A percentile compares a stretch with the other conserved stretches of the same genome.
phyloP scores from a whole-genome alignment of 2,329 filamentous ascomycete genomes.

The Verticillium longisporum region DNA sequence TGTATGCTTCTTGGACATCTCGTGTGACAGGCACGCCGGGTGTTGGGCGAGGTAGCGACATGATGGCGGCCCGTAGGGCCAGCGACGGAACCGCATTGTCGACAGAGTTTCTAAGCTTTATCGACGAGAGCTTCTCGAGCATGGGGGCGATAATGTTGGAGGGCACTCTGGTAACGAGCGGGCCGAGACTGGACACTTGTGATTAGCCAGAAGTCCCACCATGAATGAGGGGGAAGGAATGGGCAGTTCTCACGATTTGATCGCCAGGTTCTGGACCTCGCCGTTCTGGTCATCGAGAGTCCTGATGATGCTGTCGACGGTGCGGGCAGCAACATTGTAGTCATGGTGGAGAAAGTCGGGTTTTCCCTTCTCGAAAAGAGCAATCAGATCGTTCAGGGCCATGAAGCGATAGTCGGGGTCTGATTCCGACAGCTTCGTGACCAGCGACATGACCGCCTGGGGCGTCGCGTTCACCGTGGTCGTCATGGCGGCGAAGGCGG shows the following conservation, averaged over 20 bases:
- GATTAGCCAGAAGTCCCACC: conserved; percentile 5
- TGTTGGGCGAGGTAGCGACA: conserved; percentile 71
- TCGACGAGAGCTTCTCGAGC: conserved; percentile 77
- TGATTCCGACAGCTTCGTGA: conserved; percentile 75
- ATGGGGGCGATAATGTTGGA: conserved; percentile 67
- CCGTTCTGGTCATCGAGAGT: conserved; percentile 89
- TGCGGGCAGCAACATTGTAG: conserved; percentile 66
- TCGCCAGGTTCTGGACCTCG: conserved; percentile 93
- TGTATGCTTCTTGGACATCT: conserved; percentile 66
- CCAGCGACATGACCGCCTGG: conserved; percentile 49
- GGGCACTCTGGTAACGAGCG: conserved; percentile 73
- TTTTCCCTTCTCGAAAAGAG: conserved; percentile 63
- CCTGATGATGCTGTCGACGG: conserved; percentile 77
- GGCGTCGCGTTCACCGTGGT: conserved; percentile 35
- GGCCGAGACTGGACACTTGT: conserved; percentile 55
- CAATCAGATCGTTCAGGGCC: conserved; percentile 84
- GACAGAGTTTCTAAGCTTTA: conserved; percentile 73
- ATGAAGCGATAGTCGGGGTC: conserved; percentile 97
- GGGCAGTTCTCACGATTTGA: conserved; percentile 65
- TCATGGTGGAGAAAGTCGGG: conserved; percentile 72
- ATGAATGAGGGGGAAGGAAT: neutral
- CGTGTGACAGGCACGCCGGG: conserved; percentile 56
- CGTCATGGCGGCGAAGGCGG: conserved; percentile 21
- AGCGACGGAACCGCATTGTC: conserved; percentile 85
- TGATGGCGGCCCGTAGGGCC: conserved; percentile 77